Percentiles rank a stretch among this genome's conserved stretches.
Conservation (phyloP, 2,329 filamentous ascomycete genomes). For the Fusarium xylarioides region DNA sequence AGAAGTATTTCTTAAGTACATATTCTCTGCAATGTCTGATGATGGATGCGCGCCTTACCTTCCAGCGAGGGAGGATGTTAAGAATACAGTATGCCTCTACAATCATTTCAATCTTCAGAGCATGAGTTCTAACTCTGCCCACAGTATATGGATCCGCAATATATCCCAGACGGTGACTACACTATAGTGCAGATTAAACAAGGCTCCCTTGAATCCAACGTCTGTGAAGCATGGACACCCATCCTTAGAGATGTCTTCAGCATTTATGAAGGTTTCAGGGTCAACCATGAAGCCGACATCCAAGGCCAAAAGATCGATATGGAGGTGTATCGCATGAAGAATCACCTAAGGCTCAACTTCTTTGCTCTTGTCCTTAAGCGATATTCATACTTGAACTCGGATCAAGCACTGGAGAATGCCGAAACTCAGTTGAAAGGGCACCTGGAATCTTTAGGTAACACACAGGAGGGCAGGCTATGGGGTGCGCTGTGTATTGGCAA, state of each 20-base stretch:
- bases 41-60: too few relatives aligned
- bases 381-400: not conserved
- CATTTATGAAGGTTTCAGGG: not conserved
- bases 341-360: not conserved
- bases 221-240: not conserved
- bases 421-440: not conserved
- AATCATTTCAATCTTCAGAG: too few relatives aligned
- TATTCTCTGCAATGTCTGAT: too few relatives aligned
- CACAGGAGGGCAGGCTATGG: not conserved
- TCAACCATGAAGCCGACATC: not conserved
- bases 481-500: not conserved
- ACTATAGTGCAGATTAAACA: too few relatives aligned
- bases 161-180: too few relatives aligned
- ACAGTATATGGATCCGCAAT: too few relatives aligned
- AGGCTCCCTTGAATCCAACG: not conserved
- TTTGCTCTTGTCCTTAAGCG: not conserved
- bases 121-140: too few relatives aligned
- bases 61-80: too few relatives aligned
- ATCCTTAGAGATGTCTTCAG: not conserved
- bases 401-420: not conserved
- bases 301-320: not conserved
- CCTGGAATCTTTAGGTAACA: not conserved
- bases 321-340: rapidly evolving
- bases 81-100: too few relatives aligned
- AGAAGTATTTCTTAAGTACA: too few relatives aligned